These are phyloP conservation scores for Elasticomyces elasticus DNA, from an alignment of 495 filamentous ascomycete genomes.

Conservation along the genomic window DNA sequence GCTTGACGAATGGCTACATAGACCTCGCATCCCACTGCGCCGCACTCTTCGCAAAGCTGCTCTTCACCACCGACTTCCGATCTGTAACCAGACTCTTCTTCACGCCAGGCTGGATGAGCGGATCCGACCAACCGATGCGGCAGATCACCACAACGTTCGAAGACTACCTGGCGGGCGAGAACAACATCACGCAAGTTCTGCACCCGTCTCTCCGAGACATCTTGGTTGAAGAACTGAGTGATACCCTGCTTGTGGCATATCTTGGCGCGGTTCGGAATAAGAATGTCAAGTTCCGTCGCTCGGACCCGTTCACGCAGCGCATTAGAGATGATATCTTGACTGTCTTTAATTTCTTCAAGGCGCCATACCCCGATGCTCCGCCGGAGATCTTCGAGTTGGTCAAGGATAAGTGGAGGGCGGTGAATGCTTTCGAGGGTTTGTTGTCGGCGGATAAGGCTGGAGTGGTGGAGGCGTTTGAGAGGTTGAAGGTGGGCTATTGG, in stretches of 20 bases:
- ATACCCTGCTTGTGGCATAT: constrained; percentile 79
- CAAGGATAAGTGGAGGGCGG: constrained; percentile 84
- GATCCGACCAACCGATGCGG: constrained; percentile 48
- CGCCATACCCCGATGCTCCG: constrained; percentile 26
- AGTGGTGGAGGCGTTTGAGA: constrained; percentile 66
- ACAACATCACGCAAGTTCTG: constrained; percentile 69
- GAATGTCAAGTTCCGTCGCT: constrained; percentile 74
- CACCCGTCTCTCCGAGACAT: constrained; percentile 82
- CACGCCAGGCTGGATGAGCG: constrained; percentile 60
- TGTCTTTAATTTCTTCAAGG: constrained; percentile 62
- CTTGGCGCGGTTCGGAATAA: constrained; percentile 81
- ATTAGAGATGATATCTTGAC: constrained; percentile 81
- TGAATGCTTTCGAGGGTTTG: constrained; percentile 67
- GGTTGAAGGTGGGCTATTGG: constrained; percentile 81
- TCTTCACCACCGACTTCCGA: constrained; percentile 81
- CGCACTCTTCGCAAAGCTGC: constrained; percentile 65
- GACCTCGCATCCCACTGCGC: constrained; percentile 89
- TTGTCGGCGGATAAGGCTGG: constrained; percentile 61
- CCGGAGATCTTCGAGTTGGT: constrained; percentile 60
- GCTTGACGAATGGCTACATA: constrained; percentile 79
- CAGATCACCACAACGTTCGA: constrained; percentile 87
- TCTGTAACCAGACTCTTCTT: constrained; percentile 79
- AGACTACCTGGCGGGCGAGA: constrained; percentile 58
- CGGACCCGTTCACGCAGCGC: constrained; percentile 76
- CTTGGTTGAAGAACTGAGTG: constrained; percentile 77